Evolutionary conservation across 176 grass and related monocot species (phyloP), one percentile per base, ranked within the genome.

Genomic region (Poa annua): DNA sequence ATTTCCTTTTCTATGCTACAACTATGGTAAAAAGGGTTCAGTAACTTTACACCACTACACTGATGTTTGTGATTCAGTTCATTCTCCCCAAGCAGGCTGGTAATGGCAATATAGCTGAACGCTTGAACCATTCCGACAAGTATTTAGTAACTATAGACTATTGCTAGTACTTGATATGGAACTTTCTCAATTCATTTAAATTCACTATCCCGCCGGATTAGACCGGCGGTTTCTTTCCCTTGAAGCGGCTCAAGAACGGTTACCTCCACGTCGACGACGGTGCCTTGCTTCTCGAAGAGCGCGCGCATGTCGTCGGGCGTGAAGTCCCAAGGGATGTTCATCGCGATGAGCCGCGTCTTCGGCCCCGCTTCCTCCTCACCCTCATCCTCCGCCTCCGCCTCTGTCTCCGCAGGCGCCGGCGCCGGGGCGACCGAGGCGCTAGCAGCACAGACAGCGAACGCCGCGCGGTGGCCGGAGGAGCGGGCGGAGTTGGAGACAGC

Each of bases 291-390:
- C 80, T 81, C 76, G 83, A 98, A 98, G 50, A 98, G 89, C 24
- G 82, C 83, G 45, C 83, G 90, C 36, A 98, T 85, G 80, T 98
- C 89, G 66, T 98, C 91, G 13, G 85, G 64, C 20, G 85, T 93
- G 86, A 24, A 88, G 79, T 84, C 83, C 96, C 96, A 98, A n/a
- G 96, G 96, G 80, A 98, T 90, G 81, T 95, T 98, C 87, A 90
- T 89, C 47, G 91, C 96, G 36, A 95, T 86, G 71, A 98, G 80
- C 61, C 93, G 89, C 77, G 79, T 93, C 74, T 80, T 89, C 25
- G 82, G 78, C 11, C 17, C 79, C 60, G 48, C 80, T 16, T 20
- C 68, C 65, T 84, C 41, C 36, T 83, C 87, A n/a, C 53, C 50
- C 80, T 69, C 88, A n/a, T 12, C 77, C 75, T 61, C 47, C 47